Evolutionary conservation across 371 early-diverging fungal species (phyloP).

Genomic region (Massospora cicadina): DNA sequence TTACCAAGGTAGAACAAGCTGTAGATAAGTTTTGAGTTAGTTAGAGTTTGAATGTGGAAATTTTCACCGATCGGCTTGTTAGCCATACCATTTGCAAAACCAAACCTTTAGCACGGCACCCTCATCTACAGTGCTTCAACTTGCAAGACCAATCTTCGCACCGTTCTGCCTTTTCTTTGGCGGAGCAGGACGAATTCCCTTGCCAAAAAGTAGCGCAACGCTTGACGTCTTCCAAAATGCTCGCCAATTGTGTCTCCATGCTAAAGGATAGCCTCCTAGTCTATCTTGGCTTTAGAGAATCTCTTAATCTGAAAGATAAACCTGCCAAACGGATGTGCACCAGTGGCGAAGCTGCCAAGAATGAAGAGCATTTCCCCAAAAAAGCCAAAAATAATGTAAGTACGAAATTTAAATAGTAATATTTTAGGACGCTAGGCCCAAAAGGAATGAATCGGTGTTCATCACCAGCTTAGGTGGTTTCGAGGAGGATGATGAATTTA

Average conservation of each 20-base stretch:
- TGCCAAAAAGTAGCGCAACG: neutral
- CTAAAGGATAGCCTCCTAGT: neutral
- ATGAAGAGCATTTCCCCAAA: neutral
- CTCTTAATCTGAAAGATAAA: neutral
- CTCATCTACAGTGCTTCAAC: neutral
- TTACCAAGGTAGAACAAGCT: neutral
- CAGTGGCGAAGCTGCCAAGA: neutral
- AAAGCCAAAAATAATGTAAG: neutral
- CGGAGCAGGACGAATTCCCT: neutral
- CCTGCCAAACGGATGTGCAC: neutral
- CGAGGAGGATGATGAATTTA: slow-evolving; percentile 2
- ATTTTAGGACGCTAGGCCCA: neutral
- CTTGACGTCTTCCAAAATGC: neutral
- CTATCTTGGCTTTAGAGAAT: neutral
- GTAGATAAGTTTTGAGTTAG: neutral
- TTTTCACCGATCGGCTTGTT: neutral
- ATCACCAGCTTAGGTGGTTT: neutral
- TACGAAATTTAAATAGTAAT: too few species aligned
- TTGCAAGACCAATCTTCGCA: neutral
- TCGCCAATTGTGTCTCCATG: neutral
- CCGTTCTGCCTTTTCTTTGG: neutral
- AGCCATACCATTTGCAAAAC: neutral
- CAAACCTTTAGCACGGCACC: neutral
- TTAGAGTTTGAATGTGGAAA: neutral
- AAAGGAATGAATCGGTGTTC: neutral